These are phyloP conservation scores for Clausena lansium DNA, from an alignment of 345 rosid genomes.

Conservation along the genomic window DNA sequence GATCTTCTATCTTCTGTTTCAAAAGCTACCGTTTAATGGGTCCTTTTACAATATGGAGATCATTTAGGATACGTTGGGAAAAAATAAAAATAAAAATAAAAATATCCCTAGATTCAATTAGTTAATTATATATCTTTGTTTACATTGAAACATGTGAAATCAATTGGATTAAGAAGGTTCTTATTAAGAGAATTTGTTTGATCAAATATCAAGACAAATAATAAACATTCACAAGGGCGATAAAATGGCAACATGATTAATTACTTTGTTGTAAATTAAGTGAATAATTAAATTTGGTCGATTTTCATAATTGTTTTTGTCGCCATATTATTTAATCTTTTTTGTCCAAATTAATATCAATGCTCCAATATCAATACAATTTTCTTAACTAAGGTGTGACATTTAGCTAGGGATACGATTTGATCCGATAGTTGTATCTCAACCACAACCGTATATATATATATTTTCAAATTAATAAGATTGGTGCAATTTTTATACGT, in stretches of 20 bases:
- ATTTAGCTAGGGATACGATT: neutral
- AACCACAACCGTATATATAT: neutral
- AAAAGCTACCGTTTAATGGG: constrained; percentile 15
- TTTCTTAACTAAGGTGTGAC: too few relatives aligned
- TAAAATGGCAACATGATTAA: too few relatives aligned
- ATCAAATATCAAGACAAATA: too few relatives aligned
- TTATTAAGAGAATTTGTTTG: too few relatives aligned
- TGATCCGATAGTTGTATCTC: neutral
- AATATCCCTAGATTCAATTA: constrained; percentile 27
- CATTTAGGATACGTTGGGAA: constrained; percentile 22
- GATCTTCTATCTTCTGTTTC: constrained; percentile 38
- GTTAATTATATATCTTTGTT: neutral
- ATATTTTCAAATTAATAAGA: too few relatives aligned
- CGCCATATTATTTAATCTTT: too few relatives aligned
- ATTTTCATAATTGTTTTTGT: too few relatives aligned
- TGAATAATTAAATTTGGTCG: too few relatives aligned
- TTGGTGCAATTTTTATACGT: neutral
- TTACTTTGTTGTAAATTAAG: too few relatives aligned
- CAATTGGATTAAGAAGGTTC: neutral
- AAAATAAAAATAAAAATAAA: constrained; percentile 15
- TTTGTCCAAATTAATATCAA: too few relatives aligned
- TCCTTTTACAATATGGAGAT: constrained; percentile 20
- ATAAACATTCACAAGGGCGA: too few relatives aligned
- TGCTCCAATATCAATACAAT: too few relatives aligned
- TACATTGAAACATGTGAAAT: neutral